A percentile compares a stretch with the other conserved stretches of the same genome.
phyloP scores from a whole-genome alignment of 108 stramenopile genomes.

The Parmales sp. region DNA sequence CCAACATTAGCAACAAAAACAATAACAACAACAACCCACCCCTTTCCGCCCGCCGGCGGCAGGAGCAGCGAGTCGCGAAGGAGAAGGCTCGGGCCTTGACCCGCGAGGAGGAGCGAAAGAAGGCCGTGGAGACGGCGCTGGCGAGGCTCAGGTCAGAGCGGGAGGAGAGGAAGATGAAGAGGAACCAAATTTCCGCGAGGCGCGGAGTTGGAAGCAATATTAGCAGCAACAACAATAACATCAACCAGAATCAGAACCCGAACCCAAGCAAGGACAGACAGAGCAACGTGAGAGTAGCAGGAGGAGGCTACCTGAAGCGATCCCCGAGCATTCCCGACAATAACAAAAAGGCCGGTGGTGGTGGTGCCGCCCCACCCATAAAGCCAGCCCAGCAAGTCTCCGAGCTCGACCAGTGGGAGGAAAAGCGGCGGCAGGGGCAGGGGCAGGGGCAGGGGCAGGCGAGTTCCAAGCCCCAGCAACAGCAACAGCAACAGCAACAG shows the following conservation, averaged over 20 bases:
- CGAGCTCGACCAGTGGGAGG: conserved; percentile 9
- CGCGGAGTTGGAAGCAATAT: background rate
- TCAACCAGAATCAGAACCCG: background rate
- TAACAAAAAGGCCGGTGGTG: too few relatives aligned
- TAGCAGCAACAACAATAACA: background rate
- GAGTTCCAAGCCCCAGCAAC: background rate
- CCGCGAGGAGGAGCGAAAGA: conserved; percentile 28
- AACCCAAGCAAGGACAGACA: background rate
- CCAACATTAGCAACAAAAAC: too few relatives aligned
- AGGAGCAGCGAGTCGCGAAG: conserved; percentile 7
- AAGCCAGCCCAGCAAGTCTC: background rate
- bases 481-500: background rate
- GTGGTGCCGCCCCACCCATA: too few relatives aligned
- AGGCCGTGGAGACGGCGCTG: conserved; percentile 33
- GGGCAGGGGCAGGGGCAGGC: background rate
- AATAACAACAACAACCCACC: background rate
- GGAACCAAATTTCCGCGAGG: too few relatives aligned
- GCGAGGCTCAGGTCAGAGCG: conserved; percentile 24
- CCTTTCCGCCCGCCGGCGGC: background rate
- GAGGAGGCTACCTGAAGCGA: too few relatives aligned
- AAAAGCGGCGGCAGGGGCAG: background rate
- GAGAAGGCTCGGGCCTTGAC: conserved; percentile 20
- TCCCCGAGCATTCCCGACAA: too few relatives aligned
- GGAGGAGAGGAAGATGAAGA: background rate
- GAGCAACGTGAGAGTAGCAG: too few relatives aligned